Base-by-base conservation (phyloP, 352 stramenopile species). In the Globisporangium yorkense region DNA sequence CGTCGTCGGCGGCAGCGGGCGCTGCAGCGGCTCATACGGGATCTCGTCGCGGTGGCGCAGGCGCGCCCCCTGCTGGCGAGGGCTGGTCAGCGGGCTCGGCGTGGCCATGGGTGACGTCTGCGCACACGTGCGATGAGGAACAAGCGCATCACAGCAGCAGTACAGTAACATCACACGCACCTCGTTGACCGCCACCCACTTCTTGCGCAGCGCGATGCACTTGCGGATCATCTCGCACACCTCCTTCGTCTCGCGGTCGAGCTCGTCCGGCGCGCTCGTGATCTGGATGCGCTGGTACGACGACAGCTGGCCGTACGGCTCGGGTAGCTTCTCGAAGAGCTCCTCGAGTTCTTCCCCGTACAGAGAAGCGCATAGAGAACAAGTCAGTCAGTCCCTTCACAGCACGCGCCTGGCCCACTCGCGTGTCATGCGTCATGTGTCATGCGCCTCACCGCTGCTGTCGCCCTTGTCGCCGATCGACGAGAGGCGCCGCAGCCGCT, bases 261-360 rank as follows among this genome's bases (percentile, higher is more conserved):
- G 63, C 27, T 90, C 77, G 45, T 87, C 83, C 21, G 80, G 72
- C 5, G 66, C 55, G 7, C 66, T 75, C 49, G 81, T 88, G 59
- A 95, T 92, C 55, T 89, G 56, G 53, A 95, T 89, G 51, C 82
- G 82, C 63, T 93, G 80, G 66, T 88, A 95, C 18, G 70, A 67
- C 53, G 66, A 78, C 41, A 74, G 37, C 54, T 93, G 67, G 1
- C 75, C 77, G 67, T 93, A 95, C 18, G 85, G 85, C 68, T 89
- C 83, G 8, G 83, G 85, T 21, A 93, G 74, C 41, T 64, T 75
- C 56, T 95, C 81, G 63, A 95, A 95, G 21, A 95, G 67, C 53
- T 84, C 77, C 45, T 72, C 65, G 6, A 72, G 58, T 39, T 68
- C 65, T 56, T 18, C 40, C 1, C 13, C 33, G n/a, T 35, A 62